phyloP scores from a whole-genome alignment of 2,329 filamentous ascomycete species.

The Blastomyces silverae region DNA sequence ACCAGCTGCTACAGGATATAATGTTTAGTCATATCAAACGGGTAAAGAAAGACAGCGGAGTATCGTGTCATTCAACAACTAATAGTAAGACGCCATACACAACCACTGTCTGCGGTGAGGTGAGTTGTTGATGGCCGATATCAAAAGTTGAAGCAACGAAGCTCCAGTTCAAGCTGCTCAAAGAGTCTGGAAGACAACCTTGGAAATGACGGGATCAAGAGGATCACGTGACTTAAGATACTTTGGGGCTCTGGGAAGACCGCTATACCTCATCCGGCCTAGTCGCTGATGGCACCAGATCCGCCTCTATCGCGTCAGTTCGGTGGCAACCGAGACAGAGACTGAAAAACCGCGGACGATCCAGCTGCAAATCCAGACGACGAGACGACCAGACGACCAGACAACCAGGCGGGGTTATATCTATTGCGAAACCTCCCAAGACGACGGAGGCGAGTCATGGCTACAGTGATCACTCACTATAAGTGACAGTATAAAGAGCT shows the following conservation, averaged over 20 bases:
- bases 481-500: background rate
- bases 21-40: too few species aligned
- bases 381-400: background rate
- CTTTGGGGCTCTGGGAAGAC: background rate
- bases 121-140: background rate
- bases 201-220: background rate
- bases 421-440: background rate
- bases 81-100: too few species aligned
- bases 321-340: slow-evolving; percentile 7
- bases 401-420: background rate
- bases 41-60: too few species aligned
- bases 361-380: background rate
- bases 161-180: too few species aligned
- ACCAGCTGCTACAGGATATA: background rate
- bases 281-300: slow-evolving; percentile 14
- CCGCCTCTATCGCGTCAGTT: slow-evolving; percentile 15
- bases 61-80: too few species aligned
- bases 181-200: too few species aligned
- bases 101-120: too few species aligned
- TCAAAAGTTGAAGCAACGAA: background rate
- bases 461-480: background rate
- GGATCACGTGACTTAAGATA: background rate
- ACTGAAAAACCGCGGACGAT: too few species aligned
- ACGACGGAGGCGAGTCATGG: background rate
- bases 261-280: slow-evolving; percentile 8